Evolutionary conservation across 768 basidiomycete species (phyloP).

Genomic region (Phylloporus arenicola): DNA sequence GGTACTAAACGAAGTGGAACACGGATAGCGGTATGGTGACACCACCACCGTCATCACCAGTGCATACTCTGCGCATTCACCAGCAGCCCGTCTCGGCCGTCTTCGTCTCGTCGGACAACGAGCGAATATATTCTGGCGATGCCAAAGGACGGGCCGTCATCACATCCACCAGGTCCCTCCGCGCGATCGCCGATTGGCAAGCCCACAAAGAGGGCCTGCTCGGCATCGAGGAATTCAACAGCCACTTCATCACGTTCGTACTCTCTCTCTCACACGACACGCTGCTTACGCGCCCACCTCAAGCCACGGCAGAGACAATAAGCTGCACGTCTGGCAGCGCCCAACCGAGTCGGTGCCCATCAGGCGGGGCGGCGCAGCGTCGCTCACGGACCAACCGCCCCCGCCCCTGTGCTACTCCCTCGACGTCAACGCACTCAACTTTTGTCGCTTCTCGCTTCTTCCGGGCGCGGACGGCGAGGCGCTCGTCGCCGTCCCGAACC

Average conservation of each 20-base stretch:
- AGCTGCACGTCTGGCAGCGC: constrained; percentile 68
- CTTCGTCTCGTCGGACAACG: constrained; percentile 64
- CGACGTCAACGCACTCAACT: constrained; percentile 91
- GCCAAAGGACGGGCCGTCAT: constrained; percentile 68
- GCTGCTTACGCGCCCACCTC: neutral
- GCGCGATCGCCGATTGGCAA: constrained; percentile 70
- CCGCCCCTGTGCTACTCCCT: constrained; percentile 62
- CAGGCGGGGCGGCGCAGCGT: constrained; percentile 51
- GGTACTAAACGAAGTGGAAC: too few relatives aligned
- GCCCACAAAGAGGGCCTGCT: constrained; percentile 77
- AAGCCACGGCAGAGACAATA: constrained; percentile 81
- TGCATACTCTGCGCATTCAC: constrained; percentile 74
- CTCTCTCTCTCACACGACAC: neutral
- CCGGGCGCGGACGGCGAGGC: constrained; percentile 15
- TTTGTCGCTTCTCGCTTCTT: constrained; percentile 81
- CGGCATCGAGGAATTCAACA: constrained; percentile 70
- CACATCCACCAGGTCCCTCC: constrained; percentile 69
- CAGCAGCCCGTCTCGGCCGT: constrained; percentile 55
- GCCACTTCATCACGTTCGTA: constrained; percentile 71
- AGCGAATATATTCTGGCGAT: constrained; percentile 85
- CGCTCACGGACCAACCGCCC: constrained; percentile 40
- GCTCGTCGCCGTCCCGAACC: constrained; percentile 78
- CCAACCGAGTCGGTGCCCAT: constrained; percentile 45
- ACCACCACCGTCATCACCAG: constrained; percentile 48
- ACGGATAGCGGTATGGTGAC: too few relatives aligned